Percentiles rank a stretch among this genome's conserved stretches.
Evolutionary conservation across 768 basidiomycete species (phyloP).

Genomic region (Paxillus rubicundulus): DNA sequence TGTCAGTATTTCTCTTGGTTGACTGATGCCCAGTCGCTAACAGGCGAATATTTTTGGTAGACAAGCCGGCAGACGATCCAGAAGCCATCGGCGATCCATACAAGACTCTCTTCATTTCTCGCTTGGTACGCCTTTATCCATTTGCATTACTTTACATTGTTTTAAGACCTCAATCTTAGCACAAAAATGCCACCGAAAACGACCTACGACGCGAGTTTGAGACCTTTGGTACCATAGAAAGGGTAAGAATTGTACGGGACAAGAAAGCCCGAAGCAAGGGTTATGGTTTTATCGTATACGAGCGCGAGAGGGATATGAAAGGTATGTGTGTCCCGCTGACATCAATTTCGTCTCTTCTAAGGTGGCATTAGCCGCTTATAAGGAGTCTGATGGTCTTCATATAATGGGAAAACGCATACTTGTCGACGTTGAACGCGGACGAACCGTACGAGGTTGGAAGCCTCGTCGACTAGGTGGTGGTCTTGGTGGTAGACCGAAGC

Average conservation of each 20-base stretch:
- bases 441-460: conserved; percentile 98
- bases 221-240: conserved; percentile 90
- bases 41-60: conserved; percentile 40
- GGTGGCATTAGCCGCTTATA: conserved; percentile 75
- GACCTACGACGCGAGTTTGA: conserved; percentile 96
- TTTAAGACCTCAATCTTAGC: conserved; percentile 46
- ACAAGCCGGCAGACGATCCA: conserved; percentile 88
- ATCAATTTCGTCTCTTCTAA: conserved; percentile 18
- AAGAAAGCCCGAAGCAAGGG: conserved; percentile 84
- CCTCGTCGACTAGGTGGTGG: conserved; percentile 96
- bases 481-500: conserved; percentile 96
- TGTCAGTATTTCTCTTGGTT: conserved; percentile 53
- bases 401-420: conserved; percentile 95
- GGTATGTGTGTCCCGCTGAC: conserved; percentile 45
- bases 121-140: conserved; percentile 55
- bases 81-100: conserved; percentile 96
- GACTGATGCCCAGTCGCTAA: conserved; percentile 2
- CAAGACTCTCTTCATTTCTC: conserved; percentile 95
- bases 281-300: conserved; percentile 97
- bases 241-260: conserved; percentile 90
- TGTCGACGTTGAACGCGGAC: conserved; percentile 96
- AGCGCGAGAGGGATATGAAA: conserved; percentile 99
- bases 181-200: conserved; percentile 86
- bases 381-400: conserved; percentile 95
- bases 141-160: neutral